A percentile compares a stretch with the other conserved stretches of the same genome.
phyloP scores from a whole-genome alignment of 306 rosid genomes.

The Benincasa hispida region DNA sequence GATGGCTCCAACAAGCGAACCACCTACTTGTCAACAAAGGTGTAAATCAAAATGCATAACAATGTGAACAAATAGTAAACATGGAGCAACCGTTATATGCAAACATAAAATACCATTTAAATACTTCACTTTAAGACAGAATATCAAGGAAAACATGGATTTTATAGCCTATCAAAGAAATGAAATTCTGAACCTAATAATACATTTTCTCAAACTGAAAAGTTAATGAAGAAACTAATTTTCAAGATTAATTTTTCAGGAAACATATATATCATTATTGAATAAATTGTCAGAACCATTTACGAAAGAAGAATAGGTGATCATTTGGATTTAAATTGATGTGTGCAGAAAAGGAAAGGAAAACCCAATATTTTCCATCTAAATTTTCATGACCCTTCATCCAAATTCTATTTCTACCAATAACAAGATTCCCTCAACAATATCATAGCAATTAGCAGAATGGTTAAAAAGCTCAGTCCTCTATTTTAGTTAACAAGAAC shows the following conservation, averaged over 20 bases:
- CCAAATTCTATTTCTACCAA: not conserved
- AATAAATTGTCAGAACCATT: not conserved
- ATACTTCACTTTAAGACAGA: not conserved
- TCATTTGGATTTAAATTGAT: not conserved
- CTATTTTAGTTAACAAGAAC: not conserved
- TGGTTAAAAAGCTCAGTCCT: not conserved
- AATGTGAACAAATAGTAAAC: conserved; percentile 9
- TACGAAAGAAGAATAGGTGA: not conserved
- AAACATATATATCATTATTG: not conserved
- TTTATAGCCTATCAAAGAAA: not conserved
- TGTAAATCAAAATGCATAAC: not conserved
- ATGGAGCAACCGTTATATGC: not conserved
- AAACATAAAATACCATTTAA: not conserved
- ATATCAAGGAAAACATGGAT: not conserved
- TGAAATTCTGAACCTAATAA: not conserved
- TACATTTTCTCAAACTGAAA: not conserved
- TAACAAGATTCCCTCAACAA: not conserved
- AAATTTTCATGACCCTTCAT: not conserved
- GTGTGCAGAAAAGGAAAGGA: not conserved
- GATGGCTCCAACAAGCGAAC: conserved; percentile 41
- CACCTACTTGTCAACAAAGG: conserved; percentile 20
- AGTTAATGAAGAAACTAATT: not conserved
- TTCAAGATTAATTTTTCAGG: not conserved
- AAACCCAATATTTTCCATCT: not conserved
- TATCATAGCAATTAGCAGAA: not conserved